A percentile compares a stretch with the other conserved stretches of the same genome.
Evolutionary conservation across 441 rosid species (phyloP).

Genomic region (Gossypium trilobum): DNA sequence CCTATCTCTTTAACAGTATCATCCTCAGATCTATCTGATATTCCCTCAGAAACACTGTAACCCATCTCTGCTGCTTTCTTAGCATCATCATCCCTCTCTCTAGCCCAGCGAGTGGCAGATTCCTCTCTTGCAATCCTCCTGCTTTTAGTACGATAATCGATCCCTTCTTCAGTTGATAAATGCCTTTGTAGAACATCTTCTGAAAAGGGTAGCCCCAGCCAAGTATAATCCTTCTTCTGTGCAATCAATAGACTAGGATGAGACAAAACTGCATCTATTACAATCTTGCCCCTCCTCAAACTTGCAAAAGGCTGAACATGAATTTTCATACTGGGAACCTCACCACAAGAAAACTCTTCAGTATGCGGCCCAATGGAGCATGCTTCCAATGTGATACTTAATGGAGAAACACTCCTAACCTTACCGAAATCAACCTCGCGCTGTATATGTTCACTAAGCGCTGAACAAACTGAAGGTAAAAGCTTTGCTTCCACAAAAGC

Average conservation of each 20-base stretch:
- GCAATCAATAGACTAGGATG: slow-evolving; percentile 62
- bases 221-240: slow-evolving; percentile 83
- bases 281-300: slow-evolving; percentile 83
- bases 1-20: slow-evolving; percentile 33
- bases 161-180: slow-evolving; percentile 82
- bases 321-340: slow-evolving; percentile 75
- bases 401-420: slow-evolving; percentile 77
- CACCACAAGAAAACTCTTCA: slow-evolving; percentile 88
- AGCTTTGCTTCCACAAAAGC: slow-evolving; percentile 66
- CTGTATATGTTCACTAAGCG: slow-evolving; percentile 65
- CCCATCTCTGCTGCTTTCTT: slow-evolving; percentile 76
- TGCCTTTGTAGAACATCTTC: slow-evolving; percentile 53
- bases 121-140: slow-evolving; percentile 83
- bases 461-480: slow-evolving; percentile 79
- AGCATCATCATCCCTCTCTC: slow-evolving; percentile 67
- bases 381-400: slow-evolving; percentile 82
- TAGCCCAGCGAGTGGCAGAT: slow-evolving; percentile 44
- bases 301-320: slow-evolving; percentile 78
- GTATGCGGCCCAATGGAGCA: slow-evolving; percentile 71
- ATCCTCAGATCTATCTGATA: slow-evolving; percentile 32
- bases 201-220: slow-evolving; percentile 79
- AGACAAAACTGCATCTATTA: slow-evolving; percentile 77
- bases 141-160: slow-evolving; percentile 83
- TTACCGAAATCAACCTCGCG: slow-evolving; percentile 83
- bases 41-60: slow-evolving; percentile 47